Conservation (phyloP, 371 early-diverging fungal genomes). For the Syncephalis plumigaleata region DNA sequence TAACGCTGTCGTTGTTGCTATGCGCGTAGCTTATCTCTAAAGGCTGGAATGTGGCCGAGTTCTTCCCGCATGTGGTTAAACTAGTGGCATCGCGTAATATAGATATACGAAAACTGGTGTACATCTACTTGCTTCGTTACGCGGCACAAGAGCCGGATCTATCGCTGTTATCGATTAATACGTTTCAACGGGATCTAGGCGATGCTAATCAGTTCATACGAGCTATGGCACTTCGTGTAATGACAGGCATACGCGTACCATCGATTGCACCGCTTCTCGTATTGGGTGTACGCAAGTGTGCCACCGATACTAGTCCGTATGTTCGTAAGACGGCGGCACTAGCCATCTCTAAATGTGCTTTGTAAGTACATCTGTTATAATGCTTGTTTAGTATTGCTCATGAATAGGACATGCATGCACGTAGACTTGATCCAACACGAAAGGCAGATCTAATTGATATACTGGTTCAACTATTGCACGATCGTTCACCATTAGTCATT, state of each 20-base stretch:
- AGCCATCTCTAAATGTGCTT: constrained; percentile 74
- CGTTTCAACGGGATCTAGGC: constrained; percentile 89
- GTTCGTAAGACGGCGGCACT: constrained; percentile 87
- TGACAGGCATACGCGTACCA: constrained; percentile 85
- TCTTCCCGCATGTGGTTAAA: constrained; percentile 92
- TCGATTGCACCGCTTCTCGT: constrained; percentile 79
- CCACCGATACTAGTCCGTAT: constrained; percentile 74
- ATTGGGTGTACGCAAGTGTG: constrained; percentile 72
- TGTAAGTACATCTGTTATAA: constrained; percentile 23
- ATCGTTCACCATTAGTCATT: constrained; percentile 70
- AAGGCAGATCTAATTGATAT: constrained; percentile 59
- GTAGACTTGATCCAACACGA: constrained; percentile 58
- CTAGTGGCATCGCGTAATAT: constrained; percentile 82
- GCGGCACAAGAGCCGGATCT: constrained; percentile 92
- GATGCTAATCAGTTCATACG: constrained; percentile 84
- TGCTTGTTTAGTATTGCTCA: neutral
- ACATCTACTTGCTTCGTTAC: constrained; percentile 83
- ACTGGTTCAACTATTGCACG: constrained; percentile 56
- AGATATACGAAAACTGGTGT: constrained; percentile 85
- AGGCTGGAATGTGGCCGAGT: constrained; percentile 81
- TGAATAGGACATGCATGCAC: neutral
- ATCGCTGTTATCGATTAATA: constrained; percentile 84
- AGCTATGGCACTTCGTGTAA: constrained; percentile 86
- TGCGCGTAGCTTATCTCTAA: constrained; percentile 62
- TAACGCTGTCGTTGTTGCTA: neutral